Percentiles rank a stretch among this genome's conserved stretches.
phyloP scores from a whole-genome alignment of 177 flowering plant species.

The Telopea speciosissima region DNA sequence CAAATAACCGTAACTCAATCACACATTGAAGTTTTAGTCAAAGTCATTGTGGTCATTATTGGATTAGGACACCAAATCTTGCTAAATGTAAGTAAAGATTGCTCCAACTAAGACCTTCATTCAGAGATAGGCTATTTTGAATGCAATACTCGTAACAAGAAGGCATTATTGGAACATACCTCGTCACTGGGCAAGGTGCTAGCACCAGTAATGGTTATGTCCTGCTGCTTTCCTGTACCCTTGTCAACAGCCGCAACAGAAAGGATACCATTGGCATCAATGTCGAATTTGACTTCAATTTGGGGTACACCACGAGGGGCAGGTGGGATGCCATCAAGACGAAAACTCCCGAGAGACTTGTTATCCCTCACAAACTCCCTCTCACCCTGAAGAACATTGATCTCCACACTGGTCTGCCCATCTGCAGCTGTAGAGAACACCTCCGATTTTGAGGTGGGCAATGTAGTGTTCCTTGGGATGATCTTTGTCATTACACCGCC shows the following conservation, averaged over 20 bases:
- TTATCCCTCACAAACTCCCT: conserved; percentile 96
- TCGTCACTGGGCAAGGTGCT: conserved; percentile 88
- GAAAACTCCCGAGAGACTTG: conserved; percentile 95
- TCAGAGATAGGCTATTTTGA: too few species aligned
- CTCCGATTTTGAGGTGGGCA: conserved; percentile 95
- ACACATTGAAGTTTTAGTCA: not conserved
- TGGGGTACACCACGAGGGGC: conserved; percentile 99
- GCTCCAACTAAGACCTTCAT: not conserved
- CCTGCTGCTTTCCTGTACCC: conserved; percentile 96
- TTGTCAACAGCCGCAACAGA: conserved; percentile 89
- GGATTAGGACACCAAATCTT: not conserved
- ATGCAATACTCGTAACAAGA: not conserved
- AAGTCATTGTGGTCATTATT: not conserved
- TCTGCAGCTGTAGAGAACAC: conserved; percentile 97
- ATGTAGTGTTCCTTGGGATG: conserved; percentile 85
- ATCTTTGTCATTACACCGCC: conserved; percentile 99
- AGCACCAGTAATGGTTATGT: conserved; percentile 94
- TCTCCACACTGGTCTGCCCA: conserved; percentile 97
- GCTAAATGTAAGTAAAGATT: not conserved
- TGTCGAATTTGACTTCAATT: conserved; percentile 88
- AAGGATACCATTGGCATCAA: conserved; percentile 93
- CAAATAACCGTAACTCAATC: not conserved
- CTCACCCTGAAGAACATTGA: conserved; percentile 94
- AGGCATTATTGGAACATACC: conserved; percentile 34
- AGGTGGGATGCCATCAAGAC: conserved; percentile 91